Evolutionary conservation across 2,329 filamentous ascomycete species (phyloP).

Genomic region (Nigrospora oryzae): DNA sequence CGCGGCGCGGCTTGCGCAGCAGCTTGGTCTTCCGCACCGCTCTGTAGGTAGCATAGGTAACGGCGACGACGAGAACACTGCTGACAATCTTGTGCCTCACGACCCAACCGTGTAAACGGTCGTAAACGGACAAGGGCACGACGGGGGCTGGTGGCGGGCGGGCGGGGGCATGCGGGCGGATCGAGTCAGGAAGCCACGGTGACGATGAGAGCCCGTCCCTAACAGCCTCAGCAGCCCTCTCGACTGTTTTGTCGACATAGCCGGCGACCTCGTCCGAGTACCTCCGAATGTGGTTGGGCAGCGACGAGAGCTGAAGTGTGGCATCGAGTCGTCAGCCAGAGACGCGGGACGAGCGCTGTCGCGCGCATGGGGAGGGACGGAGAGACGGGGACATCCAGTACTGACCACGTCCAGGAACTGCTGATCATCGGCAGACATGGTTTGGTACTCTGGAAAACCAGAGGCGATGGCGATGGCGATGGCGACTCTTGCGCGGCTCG

Average conservation of each 20-base stretch:
- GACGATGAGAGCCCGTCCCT: constrained; percentile 60
- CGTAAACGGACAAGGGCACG: constrained; percentile 25
- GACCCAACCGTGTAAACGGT: constrained; percentile 63
- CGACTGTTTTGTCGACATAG: constrained; percentile 73
- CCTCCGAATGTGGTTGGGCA: constrained; percentile 55
- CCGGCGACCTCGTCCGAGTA: constrained; percentile 70
- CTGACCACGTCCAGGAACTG: constrained; percentile 70
- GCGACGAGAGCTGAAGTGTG: constrained; percentile 36
- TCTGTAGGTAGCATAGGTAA: constrained; percentile 55
- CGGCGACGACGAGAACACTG: constrained; percentile 60
- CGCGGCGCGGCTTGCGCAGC: constrained; percentile 61
- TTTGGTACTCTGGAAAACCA: constrained; percentile 9
- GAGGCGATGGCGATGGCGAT: too few relatives aligned
- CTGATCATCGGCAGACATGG: constrained; percentile 73
- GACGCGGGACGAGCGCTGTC: neutral
- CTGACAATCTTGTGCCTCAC: constrained; percentile 64
- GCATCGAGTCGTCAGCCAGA: neutral
- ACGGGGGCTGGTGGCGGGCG: constrained; percentile 27
- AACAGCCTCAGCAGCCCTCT: constrained; percentile 62
- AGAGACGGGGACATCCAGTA: constrained; percentile 8
- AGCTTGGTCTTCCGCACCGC: constrained; percentile 43
- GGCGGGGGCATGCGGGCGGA: constrained; percentile 50
- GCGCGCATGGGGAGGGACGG: neutral
- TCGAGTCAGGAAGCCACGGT: constrained; percentile 63
- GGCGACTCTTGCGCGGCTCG: too few relatives aligned